Evolutionary conservation across 495 filamentous ascomycete species (phyloP), one percentile per base, ranked within the genome.

Genomic region (Tuber calosporum): DNA sequence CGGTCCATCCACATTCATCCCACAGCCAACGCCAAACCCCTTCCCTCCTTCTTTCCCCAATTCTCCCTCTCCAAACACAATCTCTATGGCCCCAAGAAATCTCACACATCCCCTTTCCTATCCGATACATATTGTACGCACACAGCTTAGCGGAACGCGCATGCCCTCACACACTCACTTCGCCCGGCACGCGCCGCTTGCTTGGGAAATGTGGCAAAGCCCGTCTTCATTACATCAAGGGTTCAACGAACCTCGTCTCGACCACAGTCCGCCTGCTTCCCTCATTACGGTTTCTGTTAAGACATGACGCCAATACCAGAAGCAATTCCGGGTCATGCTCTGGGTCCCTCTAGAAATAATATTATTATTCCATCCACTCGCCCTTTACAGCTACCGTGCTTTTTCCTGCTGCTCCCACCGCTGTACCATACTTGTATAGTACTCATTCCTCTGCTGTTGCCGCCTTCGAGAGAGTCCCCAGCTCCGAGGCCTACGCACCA

Each of bases 121-220:
- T 78, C 70, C 76, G 75, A 78, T 78, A 78, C 74, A 77, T 62
- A 58, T 58, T 58, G 48, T 58, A 78, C 75, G 75, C 76, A 78
- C 76, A 78, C 71, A 78, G 76, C 76, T 78, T 78, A 78, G 75
- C 76, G 76, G 76, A 78, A 78, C 76, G 76, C 76, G 75, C 76
- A 80, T 76, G 73, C 72, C 71, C 77, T 74, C 71, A 70, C 73
- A 48, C 78, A 62, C 78, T 77, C 74, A 78, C 79, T 80, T 75
- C 79, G 79, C 79, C 79, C 78, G 79, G 79, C 79, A 78, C 79
- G 78, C 79, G 78, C 79, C 79, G 79, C 79, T 80, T 77, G 77
- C 79, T 80, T 77, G 69, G 69, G 71, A 76, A 73, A 80, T 78
- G 79, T 80, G 79, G 79, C 79, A 80, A 80, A 78, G 79, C 79